Evolutionary conservation across 306 rosid genomes (phyloP).

Genomic region (Dicorynia guianensis): DNA sequence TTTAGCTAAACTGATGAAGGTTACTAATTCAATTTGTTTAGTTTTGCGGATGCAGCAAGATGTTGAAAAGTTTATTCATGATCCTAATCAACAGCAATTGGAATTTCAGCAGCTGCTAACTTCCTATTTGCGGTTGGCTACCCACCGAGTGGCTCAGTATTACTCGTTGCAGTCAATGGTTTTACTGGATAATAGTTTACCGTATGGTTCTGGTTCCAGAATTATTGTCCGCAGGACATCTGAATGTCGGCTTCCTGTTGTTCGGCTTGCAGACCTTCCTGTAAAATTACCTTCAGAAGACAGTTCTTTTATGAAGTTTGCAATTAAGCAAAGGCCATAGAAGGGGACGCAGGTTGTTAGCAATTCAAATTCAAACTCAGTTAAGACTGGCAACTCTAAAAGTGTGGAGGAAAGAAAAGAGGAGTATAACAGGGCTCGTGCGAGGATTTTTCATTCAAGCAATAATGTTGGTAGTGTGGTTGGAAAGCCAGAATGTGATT

Average conservation of each 20-base stretch:
- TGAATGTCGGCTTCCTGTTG: conserved; percentile 73
- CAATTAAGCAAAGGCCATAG: conserved; percentile 94
- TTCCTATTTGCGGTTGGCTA: conserved; percentile 94
- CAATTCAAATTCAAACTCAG: conserved; percentile 58
- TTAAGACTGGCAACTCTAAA: conserved; percentile 62
- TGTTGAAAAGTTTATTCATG: conserved; percentile 81
- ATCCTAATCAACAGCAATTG: conserved; percentile 83
- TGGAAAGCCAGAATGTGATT: conserved; percentile 73
- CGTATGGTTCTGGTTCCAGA: conserved; percentile 93
- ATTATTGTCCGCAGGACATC: conserved; percentile 89
- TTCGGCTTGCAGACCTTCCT: conserved; percentile 95
- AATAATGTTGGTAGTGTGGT: conserved; percentile 46
- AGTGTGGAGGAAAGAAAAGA: conserved; percentile 99
- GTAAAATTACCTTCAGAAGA: conserved; percentile 72
- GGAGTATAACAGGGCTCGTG: conserved; percentile 96
- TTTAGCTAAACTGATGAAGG: neutral
- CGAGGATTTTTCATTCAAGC: conserved; percentile 84
- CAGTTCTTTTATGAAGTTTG: conserved; percentile 70
- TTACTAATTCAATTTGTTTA: conserved; percentile 44
- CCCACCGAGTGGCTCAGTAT: conserved; percentile 97
- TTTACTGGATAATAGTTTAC: conserved; percentile 76
- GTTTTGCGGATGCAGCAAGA: conserved; percentile 98
- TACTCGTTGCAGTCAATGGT: conserved; percentile 95
- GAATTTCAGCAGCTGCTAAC: conserved; percentile 97
- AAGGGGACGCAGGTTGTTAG: conserved; percentile 54